Base-by-base conservation (phyloP, 2,329 filamentous ascomycete species). In the Xylaria sp. region DNA sequence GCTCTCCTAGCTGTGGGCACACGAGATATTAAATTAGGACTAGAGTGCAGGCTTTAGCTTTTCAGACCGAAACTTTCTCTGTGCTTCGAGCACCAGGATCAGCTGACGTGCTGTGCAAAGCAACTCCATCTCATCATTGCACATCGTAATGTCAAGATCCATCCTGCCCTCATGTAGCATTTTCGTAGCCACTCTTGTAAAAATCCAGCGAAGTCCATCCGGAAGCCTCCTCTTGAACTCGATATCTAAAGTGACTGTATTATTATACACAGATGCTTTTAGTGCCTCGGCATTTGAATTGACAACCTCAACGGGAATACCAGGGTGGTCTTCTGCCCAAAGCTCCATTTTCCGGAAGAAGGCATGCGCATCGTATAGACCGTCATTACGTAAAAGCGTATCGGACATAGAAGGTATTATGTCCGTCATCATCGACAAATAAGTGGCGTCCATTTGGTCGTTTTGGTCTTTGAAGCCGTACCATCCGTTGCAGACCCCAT, bases 401-500 rank as follows among this genome's bases (percentile, higher is more conserved):
- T 78, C 77, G 1, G 73, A 73, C 75, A 77, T 75, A 24, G 73
- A 75, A 3, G 74, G 75, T 14, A 75, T 63, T 2, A 71, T 47
- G 34, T 78, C 77, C 1, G 72, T 72, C 75, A 78, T 73, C 32
- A 75, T n/a, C 1, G 73, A 60, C 2, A 78, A 19, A 42, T 73
- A 76, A 0, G 73, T 73, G 1, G 65, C 70, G 48, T 77, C 71
- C 24, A 77, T 75, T 3, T 65, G 58, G 47, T 77, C 69, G 3
- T 74, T 68, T 1, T 75, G 69, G 34, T 17, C 42, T 66, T 6
- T 57, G 8, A 61, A 70, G 6, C 67, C 61, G n/a, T 74, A 67
- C 76, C 76, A 78, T 1, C 61, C 64, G 36, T 78, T 74, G 54
- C 68, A 72, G 7, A 77, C 53, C 0, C 73, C 74, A 2, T 71